Conservation (phyloP, 2,329 filamentous ascomycete species). For the Neonectria punicea region DNA sequence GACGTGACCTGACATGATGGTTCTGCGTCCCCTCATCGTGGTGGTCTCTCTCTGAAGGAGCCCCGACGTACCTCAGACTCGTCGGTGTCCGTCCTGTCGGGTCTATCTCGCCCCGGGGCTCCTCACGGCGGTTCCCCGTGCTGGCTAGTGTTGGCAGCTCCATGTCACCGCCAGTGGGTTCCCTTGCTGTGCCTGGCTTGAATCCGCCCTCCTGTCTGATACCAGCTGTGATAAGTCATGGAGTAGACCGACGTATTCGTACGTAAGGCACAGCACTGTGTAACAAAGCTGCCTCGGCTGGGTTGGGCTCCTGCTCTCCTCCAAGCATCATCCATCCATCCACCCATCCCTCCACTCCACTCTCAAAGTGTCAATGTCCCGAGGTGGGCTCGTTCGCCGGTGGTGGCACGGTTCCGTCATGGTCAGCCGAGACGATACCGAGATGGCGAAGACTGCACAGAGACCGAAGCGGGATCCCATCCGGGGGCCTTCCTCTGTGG, state of each 20-base stretch:
- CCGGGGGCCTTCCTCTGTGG: constrained; percentile 8
- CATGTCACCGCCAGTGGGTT: background rate
- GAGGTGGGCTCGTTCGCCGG: constrained; percentile 25
- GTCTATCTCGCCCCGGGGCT: constrained; percentile 38
- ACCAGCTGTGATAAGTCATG: constrained; percentile 5
- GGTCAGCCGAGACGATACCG: constrained; percentile 38
- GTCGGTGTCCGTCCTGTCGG: constrained; percentile 26
- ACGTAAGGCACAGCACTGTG: background rate
- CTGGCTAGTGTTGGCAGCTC: constrained; percentile 12
- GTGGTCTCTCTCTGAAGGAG: background rate
- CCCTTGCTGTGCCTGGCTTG: constrained; percentile 10
- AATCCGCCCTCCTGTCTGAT: constrained; percentile 7
- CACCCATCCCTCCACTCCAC: background rate
- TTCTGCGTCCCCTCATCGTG: background rate
- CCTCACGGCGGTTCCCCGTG: constrained; percentile 36
- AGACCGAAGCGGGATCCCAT: constrained; percentile 24
- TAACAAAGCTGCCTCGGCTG: background rate
- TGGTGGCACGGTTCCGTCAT: constrained; percentile 34
- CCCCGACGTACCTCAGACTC: too few relatives aligned
- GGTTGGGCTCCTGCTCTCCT: too few relatives aligned
- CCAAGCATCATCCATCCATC: constrained; percentile 6
- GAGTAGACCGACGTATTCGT: background rate
- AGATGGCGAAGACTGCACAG: constrained; percentile 26
- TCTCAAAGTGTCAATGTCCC: constrained; percentile 20
- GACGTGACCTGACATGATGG: constrained; percentile 30